Base-by-base conservation (phyloP, 495 filamentous ascomycete genomes). In the Xylaria venustula region DNA sequence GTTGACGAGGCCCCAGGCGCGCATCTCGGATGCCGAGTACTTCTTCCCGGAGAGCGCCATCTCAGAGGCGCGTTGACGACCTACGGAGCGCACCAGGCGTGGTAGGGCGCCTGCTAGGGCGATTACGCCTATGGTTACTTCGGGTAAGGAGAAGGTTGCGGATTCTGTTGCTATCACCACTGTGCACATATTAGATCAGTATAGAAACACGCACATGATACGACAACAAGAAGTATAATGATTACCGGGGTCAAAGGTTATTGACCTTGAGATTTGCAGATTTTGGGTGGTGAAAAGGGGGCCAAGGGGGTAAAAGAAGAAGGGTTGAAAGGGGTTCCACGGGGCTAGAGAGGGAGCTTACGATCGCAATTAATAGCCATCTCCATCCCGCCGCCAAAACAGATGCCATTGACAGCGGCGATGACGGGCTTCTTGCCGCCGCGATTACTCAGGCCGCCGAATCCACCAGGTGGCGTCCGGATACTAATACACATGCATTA, bases 361-460 rank as follows among this genome's bases (percentile, higher is more conserved):
- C 37, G 66, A 73, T 93, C 90, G 67, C 82, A 83, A 60, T 91
- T 92, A 3, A 86, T 75, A 2, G 84, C 74, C 75, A 90, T 87
- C 73, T 93, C 90, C 58, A 85, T 83, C 2, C 90, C 90, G 46
- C 90, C 90, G 14, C 90, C 90, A 57, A 88, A 77, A 62, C 83
- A 85, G n/a, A 86, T 69, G n/a, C 90, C 90, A 67, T 90, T 87
- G 28, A 92, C 86, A 5, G 90, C 90, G 9, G 83, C 84, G 55
- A 93, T 86, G 34, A 93, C 77, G 15, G 90, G 90, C 56, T 87
- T 87, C 57, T 79, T 77, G 15, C 80, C 84, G 23, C 62, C 67
- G 17, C 85, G 77, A 17, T 84, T 78, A 11, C 80, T 79, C 1
- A 87, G 70, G 0, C 79, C 84, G 7, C 79, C 84, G 36, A 86